A percentile compares a stretch with the other conserved stretches of the same genome.
Evolutionary conservation across 768 basidiomycete genomes (phyloP).

Genomic region (Mycena leptocephala): DNA sequence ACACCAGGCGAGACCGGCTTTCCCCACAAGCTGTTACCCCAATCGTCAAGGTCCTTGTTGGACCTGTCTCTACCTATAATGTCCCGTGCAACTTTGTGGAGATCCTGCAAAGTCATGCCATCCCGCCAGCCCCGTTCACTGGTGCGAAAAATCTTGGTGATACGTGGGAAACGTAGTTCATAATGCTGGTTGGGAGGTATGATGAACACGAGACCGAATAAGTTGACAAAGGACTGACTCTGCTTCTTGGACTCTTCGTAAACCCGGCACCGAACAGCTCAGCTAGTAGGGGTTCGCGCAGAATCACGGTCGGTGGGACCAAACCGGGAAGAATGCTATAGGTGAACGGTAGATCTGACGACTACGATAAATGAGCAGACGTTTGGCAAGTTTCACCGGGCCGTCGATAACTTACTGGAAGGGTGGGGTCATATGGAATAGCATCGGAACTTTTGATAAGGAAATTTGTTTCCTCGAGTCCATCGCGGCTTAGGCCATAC

Average conservation of each 20-base stretch:
- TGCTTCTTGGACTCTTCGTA: slow-evolving; percentile 73
- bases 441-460: slow-evolving; percentile 66
- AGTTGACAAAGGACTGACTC: slow-evolving; percentile 58
- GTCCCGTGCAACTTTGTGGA: slow-evolving; percentile 71
- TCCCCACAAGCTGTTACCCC: slow-evolving; percentile 53
- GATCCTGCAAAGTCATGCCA: slow-evolving; percentile 61
- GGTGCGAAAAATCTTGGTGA: slow-evolving; percentile 77
- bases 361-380: slow-evolving; percentile 33
- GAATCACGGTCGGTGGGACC: slow-evolving; percentile 67
- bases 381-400: background rate
- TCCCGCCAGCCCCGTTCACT: slow-evolving; percentile 79
- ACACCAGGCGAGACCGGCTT: slow-evolving; percentile 57
- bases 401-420: slow-evolving; percentile 35
- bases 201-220: background rate
- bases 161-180: slow-evolving; percentile 87
- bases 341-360: slow-evolving; percentile 65
- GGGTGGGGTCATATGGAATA: slow-evolving; percentile 46
- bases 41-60: slow-evolving; percentile 68
- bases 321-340: slow-evolving; percentile 67
- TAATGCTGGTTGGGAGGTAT: slow-evolving; percentile 70
- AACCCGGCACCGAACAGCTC: slow-evolving; percentile 91
- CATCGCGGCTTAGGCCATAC: slow-evolving; percentile 79
- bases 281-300: slow-evolving; percentile 75
- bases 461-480: slow-evolving; percentile 84
- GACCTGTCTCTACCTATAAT: slow-evolving; percentile 68